Conservation (phyloP, 2,329 filamentous ascomycete species). For the Stagonosporopsis tanaceti region DNA sequence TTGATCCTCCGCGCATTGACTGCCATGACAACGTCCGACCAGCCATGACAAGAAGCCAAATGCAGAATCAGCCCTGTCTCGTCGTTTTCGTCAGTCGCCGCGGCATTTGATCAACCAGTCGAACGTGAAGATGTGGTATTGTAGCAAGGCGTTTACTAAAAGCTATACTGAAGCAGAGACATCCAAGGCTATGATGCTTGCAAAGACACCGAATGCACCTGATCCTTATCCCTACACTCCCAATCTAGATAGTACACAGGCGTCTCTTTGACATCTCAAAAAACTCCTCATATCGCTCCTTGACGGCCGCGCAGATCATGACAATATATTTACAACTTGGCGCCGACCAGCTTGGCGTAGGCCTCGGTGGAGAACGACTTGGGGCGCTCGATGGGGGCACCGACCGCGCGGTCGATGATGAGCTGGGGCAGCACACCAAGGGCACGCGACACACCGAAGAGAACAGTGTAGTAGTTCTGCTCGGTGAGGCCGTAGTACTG, state of each 20-base stretch:
- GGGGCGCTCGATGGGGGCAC: constrained; percentile 96
- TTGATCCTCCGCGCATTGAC: background rate
- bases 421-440: constrained; percentile 98
- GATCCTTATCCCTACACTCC: constrained; percentile 43
- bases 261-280: constrained; percentile 35
- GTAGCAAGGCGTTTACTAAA: constrained; percentile 36
- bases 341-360: constrained; percentile 90
- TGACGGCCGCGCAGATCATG: constrained; percentile 11
- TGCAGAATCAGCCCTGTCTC: background rate
- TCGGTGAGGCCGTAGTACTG: constrained; percentile 99
- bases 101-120: constrained; percentile 7
- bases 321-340: constrained; percentile 75
- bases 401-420: constrained; percentile 98
- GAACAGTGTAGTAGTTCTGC: constrained; percentile 99
- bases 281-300: constrained; percentile 29
- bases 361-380: constrained; percentile 99
- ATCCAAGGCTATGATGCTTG: constrained; percentile 34
- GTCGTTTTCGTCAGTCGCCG: background rate
- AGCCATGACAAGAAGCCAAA: too few relatives aligned
- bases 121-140: constrained; percentile 39
- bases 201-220: constrained; percentile 37
- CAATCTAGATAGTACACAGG: constrained; percentile 48
- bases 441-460: constrained; percentile 97
- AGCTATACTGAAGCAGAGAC: constrained; percentile 40
- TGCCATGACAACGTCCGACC: too few relatives aligned